Evolutionary conservation across 495 filamentous ascomycete species (phyloP).

Genomic region (Tuber borchii): DNA sequence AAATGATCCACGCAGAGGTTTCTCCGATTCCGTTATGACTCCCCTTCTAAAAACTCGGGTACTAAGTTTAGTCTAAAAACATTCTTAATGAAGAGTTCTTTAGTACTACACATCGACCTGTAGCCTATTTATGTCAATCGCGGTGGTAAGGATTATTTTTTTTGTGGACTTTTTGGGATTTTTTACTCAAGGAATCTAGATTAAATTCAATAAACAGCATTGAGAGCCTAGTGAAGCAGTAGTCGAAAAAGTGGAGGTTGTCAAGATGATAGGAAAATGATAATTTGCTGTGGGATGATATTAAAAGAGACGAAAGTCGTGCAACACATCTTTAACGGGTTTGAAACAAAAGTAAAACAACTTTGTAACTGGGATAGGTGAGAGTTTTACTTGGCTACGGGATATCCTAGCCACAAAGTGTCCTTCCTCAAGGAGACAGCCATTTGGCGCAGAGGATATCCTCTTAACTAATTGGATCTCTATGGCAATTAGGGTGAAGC

Average conservation of each 20-base stretch:
- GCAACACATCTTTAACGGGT: no score
- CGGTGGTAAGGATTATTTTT: not conserved
- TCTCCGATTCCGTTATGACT: not conserved
- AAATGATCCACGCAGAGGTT: not conserved
- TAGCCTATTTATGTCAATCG: not conserved
- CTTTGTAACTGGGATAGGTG: no score
- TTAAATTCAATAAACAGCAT: not conserved
- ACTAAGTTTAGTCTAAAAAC: not conserved
- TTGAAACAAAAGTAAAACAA: not conserved
- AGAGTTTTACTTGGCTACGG: not conserved
- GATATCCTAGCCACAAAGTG: not conserved
- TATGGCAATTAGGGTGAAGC: not conserved
- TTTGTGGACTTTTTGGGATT: not conserved
- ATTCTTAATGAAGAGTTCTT: not conserved
- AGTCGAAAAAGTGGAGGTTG: not conserved
- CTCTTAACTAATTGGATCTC: not conserved
- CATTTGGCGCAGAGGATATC: not conserved
- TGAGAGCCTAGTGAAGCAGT: not conserved
- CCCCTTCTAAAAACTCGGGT: not conserved
- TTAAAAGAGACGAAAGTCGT: not conserved
- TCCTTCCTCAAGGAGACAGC: not conserved
- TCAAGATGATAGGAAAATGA: not conserved
- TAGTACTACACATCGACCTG: not conserved
- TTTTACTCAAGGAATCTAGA: not conserved
- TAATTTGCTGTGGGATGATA: not conserved